These are phyloP conservation scores for Malus hybrid DNA, from an alignment of 331 rosid genomes.

Conservation along the genomic window DNA sequence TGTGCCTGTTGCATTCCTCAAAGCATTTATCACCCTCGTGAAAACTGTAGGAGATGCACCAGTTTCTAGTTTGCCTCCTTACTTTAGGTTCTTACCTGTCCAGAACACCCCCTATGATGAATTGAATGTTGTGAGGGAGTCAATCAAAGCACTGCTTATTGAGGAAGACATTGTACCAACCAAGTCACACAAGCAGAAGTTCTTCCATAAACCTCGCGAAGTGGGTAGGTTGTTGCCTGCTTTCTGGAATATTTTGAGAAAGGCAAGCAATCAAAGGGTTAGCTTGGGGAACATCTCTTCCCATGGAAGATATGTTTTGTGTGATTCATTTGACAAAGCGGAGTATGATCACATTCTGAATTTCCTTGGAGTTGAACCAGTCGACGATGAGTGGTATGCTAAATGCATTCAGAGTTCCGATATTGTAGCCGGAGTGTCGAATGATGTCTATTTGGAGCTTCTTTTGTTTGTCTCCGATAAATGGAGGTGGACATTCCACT, in stretches of 20 bases:
- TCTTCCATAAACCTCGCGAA: conserved; percentile 56
- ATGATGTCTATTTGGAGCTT: conserved; percentile 46
- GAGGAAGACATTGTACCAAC: conserved; percentile 52
- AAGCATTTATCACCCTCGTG: conserved; percentile 54
- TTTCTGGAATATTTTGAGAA: conserved; percentile 47
- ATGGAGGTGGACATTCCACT: conserved; percentile 25
- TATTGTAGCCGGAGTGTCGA: conserved; percentile 47
- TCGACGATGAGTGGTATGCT: conserved; percentile 55
- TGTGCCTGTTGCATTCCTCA: conserved; percentile 55
- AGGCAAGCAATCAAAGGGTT: conserved; percentile 30
- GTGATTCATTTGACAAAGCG: conserved; percentile 40
- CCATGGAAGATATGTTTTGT: conserved; percentile 47
- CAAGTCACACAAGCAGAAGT: conserved; percentile 52
- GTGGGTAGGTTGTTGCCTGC: conserved; percentile 60
- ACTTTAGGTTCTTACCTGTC: conserved; percentile 54
- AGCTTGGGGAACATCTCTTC: conserved; percentile 43
- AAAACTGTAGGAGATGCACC: conserved; percentile 27
- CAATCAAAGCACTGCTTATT: conserved; percentile 35
- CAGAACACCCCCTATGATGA: conserved; percentile 24
- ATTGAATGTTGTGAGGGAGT: conserved; percentile 47
- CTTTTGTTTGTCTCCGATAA: conserved; percentile 40
- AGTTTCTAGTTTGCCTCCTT: conserved; percentile 24
- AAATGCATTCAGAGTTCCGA: conserved; percentile 59
- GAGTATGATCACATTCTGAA: conserved; percentile 33
- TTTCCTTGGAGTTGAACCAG: conserved; percentile 47